Evolutionary conservation across 169 alveolate genomes (phyloP).

Genomic region (Eimeria praecox): DNA sequence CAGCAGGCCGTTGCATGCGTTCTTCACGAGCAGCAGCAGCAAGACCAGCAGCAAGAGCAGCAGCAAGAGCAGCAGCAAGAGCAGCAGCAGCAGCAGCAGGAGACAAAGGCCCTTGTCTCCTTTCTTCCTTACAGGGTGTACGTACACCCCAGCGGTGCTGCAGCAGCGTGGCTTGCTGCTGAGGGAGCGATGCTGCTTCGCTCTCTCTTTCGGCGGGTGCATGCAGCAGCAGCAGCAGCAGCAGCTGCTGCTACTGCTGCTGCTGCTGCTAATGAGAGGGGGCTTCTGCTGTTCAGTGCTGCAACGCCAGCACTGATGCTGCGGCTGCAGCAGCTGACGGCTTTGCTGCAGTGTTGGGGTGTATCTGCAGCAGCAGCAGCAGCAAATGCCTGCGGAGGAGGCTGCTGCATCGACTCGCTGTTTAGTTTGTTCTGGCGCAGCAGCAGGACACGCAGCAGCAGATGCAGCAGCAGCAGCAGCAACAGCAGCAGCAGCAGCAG

Average conservation of each 20-base stretch:
- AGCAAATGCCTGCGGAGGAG: neutral
- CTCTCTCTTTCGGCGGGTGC: constrained; percentile 35
- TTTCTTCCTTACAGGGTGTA: constrained; percentile 27
- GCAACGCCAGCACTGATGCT: constrained; percentile 47
- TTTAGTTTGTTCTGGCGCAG: constrained; percentile 43
- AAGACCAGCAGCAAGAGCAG: constrained; percentile 31
- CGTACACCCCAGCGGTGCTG: constrained; percentile 27
- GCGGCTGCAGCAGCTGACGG: constrained; percentile 70
- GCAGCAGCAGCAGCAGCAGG: neutral
- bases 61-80: constrained; percentile 46
- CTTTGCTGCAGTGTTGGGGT: constrained; percentile 66
- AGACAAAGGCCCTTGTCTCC: neutral
- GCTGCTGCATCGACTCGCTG: constrained; percentile 43
- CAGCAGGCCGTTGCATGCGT: constrained; percentile 45
- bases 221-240: neutral
- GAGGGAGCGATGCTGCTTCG: constrained; percentile 22
- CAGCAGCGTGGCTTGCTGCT: constrained; percentile 64
- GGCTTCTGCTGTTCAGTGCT: neutral
- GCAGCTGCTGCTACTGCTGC: constrained; percentile 47
- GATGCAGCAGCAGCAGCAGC: constrained; percentile 35
- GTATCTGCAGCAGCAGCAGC: constrained; percentile 23
- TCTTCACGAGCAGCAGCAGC: constrained; percentile 3
- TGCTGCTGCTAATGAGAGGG: neutral
- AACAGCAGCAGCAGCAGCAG: constrained; percentile 59
- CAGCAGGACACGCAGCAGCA: constrained; percentile 47